Base-by-base conservation (phyloP, 345 rosid genomes). In the Linum trigynum region DNA sequence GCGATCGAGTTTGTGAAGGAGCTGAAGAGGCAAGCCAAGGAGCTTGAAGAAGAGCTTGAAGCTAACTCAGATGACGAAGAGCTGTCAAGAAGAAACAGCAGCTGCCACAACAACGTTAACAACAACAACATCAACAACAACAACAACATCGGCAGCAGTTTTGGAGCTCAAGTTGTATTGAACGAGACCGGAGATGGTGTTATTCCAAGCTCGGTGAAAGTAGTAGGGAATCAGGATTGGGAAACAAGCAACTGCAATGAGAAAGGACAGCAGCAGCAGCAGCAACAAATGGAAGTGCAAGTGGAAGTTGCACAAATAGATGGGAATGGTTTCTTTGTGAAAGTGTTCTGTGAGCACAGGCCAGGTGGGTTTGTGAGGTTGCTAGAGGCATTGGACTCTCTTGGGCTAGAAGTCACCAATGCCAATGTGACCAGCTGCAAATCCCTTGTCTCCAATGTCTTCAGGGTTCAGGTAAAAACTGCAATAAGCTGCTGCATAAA, bases 1-100 rank as follows among this genome's bases (percentile, higher is more conserved):
- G 97, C 95, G 2, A 94, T 94, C 23, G 89, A 86, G 61, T 94
- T 79, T 59, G 89, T 94, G 72, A 88, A 82, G 83, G 96, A 94
- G 75, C 67, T 94, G 64, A 81, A 86, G 67, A 78, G 76, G 67
- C 90, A 88, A 76, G 85, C 69, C 6, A 90, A 88, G 71, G 88
- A 90, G 65, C 89, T 94, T 6, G 83, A 88, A 77, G 95, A 88
- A 42, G 99, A 94, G 80, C 89, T 94, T 4, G 90, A 82, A 70
- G 87, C 88, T 65, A 75, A 85, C 37, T 87, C 96, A 0, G 95
- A 87, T 53, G 85, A 85, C 10, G 99, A 78, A 63, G 70, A 48
- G 14, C 9, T 48, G 2, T 48, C 53, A 48, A 48, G 53, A 23
- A 23, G 32, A 48, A 48, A 7, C 11, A 48, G 76, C 15, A 72